Base-by-base conservation (phyloP, 768 basidiomycete species). In the Mycena belliarum region DNA sequence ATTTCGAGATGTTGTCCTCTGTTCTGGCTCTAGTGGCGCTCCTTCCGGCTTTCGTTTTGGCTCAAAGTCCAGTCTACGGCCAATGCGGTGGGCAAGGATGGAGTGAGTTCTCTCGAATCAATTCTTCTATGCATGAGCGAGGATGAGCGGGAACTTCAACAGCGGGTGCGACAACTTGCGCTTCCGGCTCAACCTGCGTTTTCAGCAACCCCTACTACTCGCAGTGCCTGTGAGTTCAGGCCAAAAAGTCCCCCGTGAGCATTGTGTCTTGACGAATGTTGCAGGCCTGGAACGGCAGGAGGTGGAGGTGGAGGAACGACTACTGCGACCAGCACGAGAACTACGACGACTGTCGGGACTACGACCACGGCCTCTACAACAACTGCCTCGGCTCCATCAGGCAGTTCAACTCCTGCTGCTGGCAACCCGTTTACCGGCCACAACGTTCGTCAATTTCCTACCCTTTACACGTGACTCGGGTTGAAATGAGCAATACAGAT, bases 341-440 rank as follows among this genome's bases (percentile, higher is more conserved):
- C 28, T 23, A 29, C 57, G 1, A 51, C 67, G 7, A 46, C 46
- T 9, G 61, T 59, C 20, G 63, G 69, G 2, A 58, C 66, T 4
- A 43, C 57, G 14, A 59, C 64, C 53, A 55, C 54, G 5, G 48
- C 23, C n/a, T 35, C 57, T 1, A 51, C 67, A 0, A 67, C 68
- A 28, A 64, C 72, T 16, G 51, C 61, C 64, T 63, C 76, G 0
- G 52, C 71, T 15, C 65, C 73, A 2, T 68, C 69, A 24, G 51
- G 69, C 9, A 74, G 76, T 26, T 59, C 70, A 28, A 72, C 75
- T 20, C 76, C 81, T 2, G 72, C 68, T 49, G 72, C 81, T 21
- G 80, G 76, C 25, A 85, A 84, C 70, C 84, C 85, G 10, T 86
- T 71, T 72, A 69, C 66, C 21, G 83, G 82, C 41, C 80, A 78